These are phyloP conservation scores for Globisporangium heterothallicum DNA, from an alignment of 352 stramenopile species.

Conservation along the genomic window DNA sequence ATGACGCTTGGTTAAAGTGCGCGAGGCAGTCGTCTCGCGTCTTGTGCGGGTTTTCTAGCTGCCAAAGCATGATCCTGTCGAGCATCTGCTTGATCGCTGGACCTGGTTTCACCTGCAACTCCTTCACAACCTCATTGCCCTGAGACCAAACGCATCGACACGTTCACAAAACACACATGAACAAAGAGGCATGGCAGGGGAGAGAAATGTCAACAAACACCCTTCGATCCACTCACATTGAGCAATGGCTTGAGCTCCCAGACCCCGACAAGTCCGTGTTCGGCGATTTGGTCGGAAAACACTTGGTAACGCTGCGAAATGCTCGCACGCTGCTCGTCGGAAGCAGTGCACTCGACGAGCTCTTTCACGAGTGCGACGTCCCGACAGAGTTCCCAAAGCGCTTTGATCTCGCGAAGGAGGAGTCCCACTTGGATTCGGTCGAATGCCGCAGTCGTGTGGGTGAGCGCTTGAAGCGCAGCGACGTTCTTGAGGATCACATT, in stretches of 20 bases:
- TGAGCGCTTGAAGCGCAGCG: slow-evolving; percentile 22
- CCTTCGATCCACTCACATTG: slow-evolving; percentile 39
- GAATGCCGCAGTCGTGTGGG: slow-evolving; percentile 16
- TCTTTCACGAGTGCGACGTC: slow-evolving; percentile 54
- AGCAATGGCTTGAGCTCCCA: slow-evolving; percentile 68
- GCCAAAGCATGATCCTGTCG: slow-evolving; percentile 51
- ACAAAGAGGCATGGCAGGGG: no score
- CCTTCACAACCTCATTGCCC: slow-evolving; percentile 68
- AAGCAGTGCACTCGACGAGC: slow-evolving; percentile 22
- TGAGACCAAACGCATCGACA: slow-evolving; percentile 13
- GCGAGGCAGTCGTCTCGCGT: slow-evolving; percentile 51
- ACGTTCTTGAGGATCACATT: slow-evolving; percentile 43
- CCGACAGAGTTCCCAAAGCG: slow-evolving; percentile 50
- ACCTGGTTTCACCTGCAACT: slow-evolving; percentile 48
- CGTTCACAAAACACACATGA: no score
- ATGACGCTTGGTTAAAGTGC: slow-evolving; percentile 22
- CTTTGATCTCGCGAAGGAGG: slow-evolving; percentile 50
- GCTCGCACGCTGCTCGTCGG: slow-evolving; percentile 6
- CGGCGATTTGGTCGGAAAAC: slow-evolving; percentile 26
- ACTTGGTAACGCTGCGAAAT: slow-evolving; percentile 30
- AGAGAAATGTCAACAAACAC: no score
- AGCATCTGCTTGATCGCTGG: slow-evolving; percentile 56
- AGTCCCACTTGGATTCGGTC: slow-evolving; percentile 47
- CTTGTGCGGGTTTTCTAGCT: slow-evolving; percentile 44
- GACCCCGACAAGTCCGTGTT: slow-evolving; percentile 29